These are phyloP conservation scores for Cystoderma amianthinum DNA, from an alignment of 768 basidiomycete species.

Conservation along the genomic window DNA sequence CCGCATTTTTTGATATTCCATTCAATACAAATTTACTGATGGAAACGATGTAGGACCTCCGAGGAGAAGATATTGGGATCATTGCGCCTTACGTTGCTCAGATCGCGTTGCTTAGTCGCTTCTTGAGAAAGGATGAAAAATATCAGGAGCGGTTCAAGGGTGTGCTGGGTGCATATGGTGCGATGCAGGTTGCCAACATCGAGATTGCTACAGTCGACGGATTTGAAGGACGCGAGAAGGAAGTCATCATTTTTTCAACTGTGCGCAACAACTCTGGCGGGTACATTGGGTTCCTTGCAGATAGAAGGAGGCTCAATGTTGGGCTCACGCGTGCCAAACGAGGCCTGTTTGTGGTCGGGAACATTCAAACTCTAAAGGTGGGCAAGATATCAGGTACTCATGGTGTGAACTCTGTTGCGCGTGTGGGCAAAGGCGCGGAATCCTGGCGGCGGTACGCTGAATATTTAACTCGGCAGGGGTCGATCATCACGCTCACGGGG, in stretches of 20 bases:
- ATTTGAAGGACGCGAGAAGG: slow-evolving; percentile 91
- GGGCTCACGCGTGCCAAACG: slow-evolving; percentile 85
- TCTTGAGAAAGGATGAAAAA: slow-evolving; percentile 50
- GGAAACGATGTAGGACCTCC: slow-evolving; percentile 37
- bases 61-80: slow-evolving; percentile 78
- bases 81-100: slow-evolving; percentile 92
- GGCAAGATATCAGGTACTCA: slow-evolving; percentile 26
- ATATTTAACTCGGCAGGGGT: slow-evolving; percentile 41
- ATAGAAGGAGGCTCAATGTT: slow-evolving; percentile 82
- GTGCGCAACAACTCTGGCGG: slow-evolving; percentile 77
- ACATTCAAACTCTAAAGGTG: slow-evolving; percentile 51
- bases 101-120: slow-evolving; percentile 63
- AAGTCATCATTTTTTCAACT: slow-evolving; percentile 87
- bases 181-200: slow-evolving; percentile 55
- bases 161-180: slow-evolving; percentile 60
- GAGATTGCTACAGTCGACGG: slow-evolving; percentile 94
- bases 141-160: slow-evolving; percentile 46
- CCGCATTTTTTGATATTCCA: slow-evolving; percentile 4
- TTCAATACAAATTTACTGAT: slow-evolving; percentile 3
- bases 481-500: slow-evolving; percentile 45
- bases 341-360: slow-evolving; percentile 79
- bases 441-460: slow-evolving; percentile 59
- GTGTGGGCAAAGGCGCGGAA: slow-evolving; percentile 34
- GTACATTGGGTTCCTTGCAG: slow-evolving; percentile 84
- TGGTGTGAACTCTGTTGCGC: slow-evolving; percentile 10